phyloP scores from a whole-genome alignment of 495 filamentous ascomycete genomes.

The Immersiella caudata region DNA sequence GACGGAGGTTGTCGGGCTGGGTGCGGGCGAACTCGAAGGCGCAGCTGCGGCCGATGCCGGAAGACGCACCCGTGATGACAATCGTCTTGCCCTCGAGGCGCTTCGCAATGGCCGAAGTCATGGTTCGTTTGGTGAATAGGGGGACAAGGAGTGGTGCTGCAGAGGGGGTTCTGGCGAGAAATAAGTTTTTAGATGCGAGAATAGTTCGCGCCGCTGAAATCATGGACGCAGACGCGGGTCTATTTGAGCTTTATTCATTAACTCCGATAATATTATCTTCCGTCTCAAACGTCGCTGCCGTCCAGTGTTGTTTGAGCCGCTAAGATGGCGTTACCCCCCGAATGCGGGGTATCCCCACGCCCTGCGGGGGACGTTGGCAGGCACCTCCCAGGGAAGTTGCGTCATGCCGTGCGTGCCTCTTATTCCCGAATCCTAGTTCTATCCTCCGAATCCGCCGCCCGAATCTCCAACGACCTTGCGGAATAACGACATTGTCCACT shows the following conservation, averaged over 20 bases:
- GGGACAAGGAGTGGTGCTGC: neutral
- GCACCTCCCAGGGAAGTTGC: neutral
- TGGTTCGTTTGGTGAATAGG: slow-evolving; percentile 41
- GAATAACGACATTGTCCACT: too few species aligned
- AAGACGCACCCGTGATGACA: slow-evolving; percentile 89
- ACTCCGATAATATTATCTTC: neutral
- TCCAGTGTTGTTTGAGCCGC: slow-evolving; percentile 1
- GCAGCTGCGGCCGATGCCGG: slow-evolving; percentile 84
- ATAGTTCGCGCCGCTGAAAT: neutral
- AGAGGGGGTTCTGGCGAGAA: neutral
- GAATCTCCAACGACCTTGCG: too few species aligned
- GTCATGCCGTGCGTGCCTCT: neutral
- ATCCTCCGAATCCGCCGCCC: too few species aligned
- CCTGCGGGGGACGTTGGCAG: neutral
- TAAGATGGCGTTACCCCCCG: slow-evolving; percentile 1
- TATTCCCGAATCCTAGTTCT: neutral
- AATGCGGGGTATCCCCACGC: neutral
- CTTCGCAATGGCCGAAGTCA: slow-evolving; percentile 77
- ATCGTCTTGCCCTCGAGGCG: slow-evolving; percentile 95
- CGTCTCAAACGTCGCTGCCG: neutral
- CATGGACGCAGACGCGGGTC: neutral
- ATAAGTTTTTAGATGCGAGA: neutral
- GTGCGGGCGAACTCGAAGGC: slow-evolving; percentile 93
- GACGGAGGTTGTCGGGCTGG: slow-evolving; percentile 72
- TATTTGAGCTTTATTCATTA: neutral